Conservation (phyloP, 1,284 basidiomycete genomes). For the Coniophora puteana region DNA sequence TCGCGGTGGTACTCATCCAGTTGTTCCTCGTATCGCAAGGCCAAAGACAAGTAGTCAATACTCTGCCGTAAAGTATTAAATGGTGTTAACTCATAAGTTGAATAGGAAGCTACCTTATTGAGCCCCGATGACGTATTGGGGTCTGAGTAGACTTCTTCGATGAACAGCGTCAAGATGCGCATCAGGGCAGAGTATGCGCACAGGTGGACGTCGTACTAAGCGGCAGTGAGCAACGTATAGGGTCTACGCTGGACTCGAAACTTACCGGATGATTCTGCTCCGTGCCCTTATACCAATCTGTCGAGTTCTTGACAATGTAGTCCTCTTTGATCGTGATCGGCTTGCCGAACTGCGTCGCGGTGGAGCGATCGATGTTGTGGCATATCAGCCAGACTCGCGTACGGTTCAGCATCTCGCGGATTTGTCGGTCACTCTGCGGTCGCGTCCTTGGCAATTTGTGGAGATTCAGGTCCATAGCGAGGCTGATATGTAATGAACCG, state of each 20-base stretch:
- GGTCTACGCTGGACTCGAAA: too few species aligned
- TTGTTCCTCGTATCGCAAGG: conserved; percentile 54
- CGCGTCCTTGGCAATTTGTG: conserved; percentile 64
- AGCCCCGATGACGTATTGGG: conserved; percentile 62
- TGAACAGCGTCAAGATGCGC: conserved; percentile 68
- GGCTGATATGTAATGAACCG: conserved; percentile 31
- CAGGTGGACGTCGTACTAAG: conserved; percentile 69
- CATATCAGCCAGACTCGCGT: conserved; percentile 85
- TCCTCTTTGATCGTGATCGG: conserved; percentile 85
- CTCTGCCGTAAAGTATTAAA: conserved; percentile 34
- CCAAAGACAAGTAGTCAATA: conserved; percentile 64
- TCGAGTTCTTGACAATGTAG: conserved; percentile 70
- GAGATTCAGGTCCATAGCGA: conserved; percentile 84
- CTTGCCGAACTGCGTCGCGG: conserved; percentile 84
- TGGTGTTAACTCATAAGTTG: neutral
- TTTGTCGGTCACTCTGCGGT: conserved; percentile 60
- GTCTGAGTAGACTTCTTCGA: conserved; percentile 76
- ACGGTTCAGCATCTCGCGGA: conserved; percentile 79
- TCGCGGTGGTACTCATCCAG: conserved; percentile 59
- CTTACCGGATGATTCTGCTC: conserved; percentile 55
- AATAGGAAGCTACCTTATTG: conserved; percentile 50
- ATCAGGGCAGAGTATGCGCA: conserved; percentile 69
- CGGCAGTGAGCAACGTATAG: conserved; percentile 3
- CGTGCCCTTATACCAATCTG: conserved; percentile 75
- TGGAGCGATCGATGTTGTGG: conserved; percentile 80